phyloP scores from a whole-genome alignment of 345 rosid species.

The Salix koriyanagi region DNA sequence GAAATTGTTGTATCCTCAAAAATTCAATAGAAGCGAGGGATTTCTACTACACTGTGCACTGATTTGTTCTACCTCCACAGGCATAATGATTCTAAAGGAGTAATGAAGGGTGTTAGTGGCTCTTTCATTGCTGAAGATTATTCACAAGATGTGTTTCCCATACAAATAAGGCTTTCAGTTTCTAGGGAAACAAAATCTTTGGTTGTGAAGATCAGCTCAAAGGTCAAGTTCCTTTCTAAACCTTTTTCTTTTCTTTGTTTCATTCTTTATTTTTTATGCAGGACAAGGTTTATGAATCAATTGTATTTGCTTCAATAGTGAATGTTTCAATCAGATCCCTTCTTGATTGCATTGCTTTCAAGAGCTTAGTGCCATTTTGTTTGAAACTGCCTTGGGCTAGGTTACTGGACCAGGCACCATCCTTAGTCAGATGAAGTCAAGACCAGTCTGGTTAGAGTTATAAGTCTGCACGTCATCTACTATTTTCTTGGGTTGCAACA shows the following conservation, averaged over 20 bases:
- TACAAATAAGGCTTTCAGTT: constrained; percentile 25
- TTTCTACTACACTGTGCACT: background rate
- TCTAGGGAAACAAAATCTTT: constrained; percentile 17
- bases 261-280: background rate
- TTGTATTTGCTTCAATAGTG: background rate
- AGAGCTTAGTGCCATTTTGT: background rate
- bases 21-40: background rate
- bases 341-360: background rate
- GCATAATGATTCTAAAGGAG: constrained; percentile 11
- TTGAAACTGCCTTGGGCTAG: background rate
- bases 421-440: background rate
- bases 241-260: background rate
- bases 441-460: background rate
- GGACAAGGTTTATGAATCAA: background rate
- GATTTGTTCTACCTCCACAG: constrained; percentile 4
- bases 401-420: background rate
- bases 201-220: constrained; percentile 14
- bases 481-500: background rate
- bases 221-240: constrained; percentile 1
- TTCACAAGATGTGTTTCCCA: constrained; percentile 11
- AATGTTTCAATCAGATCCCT: background rate
- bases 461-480: background rate
- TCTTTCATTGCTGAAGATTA: constrained; percentile 6
- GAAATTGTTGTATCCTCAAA: background rate
- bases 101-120: background rate